Percentiles rank a stretch among this genome's conserved stretches.
Evolutionary conservation across 2,329 filamentous ascomycete genomes (phyloP).

Genomic region (Pestalotiopsis fici): DNA sequence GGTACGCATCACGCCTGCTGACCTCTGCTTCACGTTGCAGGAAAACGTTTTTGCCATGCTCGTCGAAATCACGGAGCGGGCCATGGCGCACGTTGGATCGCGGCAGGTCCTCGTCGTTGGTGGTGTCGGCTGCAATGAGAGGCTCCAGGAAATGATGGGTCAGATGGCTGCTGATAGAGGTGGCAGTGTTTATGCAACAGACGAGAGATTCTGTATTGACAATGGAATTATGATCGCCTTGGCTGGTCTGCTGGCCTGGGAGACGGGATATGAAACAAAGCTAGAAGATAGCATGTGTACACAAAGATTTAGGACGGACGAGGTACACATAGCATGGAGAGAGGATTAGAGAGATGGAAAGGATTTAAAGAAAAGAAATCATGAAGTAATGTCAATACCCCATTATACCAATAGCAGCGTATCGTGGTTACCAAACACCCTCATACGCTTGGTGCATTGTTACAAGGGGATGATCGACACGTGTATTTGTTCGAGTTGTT

Average conservation of each 20-base stretch:
- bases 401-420: neutral
- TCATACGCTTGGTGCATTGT: too few species aligned
- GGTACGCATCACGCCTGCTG: slow-evolving; percentile 71
- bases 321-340: slow-evolving; percentile 79
- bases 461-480: neutral
- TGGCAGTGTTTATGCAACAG: slow-evolving; percentile 89
- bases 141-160: slow-evolving; percentile 98
- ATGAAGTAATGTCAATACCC: neutral
- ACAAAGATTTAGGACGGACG: slow-evolving; percentile 80
- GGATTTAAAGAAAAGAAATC: neutral
- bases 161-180: slow-evolving; percentile 87
- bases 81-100: slow-evolving; percentile 96
- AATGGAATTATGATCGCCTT: slow-evolving; percentile 99
- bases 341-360: slow-evolving; percentile 36
- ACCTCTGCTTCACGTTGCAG: slow-evolving; percentile 92
- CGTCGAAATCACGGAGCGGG: slow-evolving; percentile 96
- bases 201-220: slow-evolving; percentile 97
- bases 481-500: slow-evolving; percentile 9
- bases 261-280: slow-evolving; percentile 75
- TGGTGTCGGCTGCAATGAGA: slow-evolving; percentile 92
- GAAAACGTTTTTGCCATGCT: slow-evolving; percentile 97
- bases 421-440: neutral
- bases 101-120: slow-evolving; percentile 92
- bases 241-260: slow-evolving; percentile 83
- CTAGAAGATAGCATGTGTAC: slow-evolving; percentile 84